Evolutionary conservation across 805 yeast species (phyloP).

Genomic region (Candida methanosorbosa): DNA sequence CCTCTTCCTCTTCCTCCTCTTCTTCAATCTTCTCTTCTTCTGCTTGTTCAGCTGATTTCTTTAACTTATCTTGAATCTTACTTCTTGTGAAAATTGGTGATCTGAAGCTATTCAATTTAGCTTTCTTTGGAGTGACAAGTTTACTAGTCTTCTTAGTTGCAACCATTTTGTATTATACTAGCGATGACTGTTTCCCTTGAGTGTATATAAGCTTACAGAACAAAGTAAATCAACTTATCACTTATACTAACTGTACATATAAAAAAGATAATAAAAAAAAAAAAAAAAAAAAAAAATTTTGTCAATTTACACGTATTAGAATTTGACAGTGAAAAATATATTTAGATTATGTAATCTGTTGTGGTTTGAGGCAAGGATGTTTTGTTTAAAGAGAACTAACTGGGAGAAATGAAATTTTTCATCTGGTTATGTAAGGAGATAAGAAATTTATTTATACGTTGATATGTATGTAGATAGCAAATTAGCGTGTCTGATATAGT

Average conservation of each 20-base stretch:
- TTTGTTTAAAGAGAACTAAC: neutral
- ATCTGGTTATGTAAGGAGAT: too few species aligned
- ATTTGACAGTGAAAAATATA: too few species aligned
- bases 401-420: too few species aligned
- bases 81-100: slow-evolving; percentile 6
- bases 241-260: neutral
- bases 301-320: too few species aligned
- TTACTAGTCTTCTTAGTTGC: neutral
- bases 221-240: neutral
- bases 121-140: neutral
- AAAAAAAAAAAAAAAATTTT: neutral
- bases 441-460: too few species aligned
- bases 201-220: neutral
- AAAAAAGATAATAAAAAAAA: neutral
- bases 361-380: neutral
- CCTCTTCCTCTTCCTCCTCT: neutral
- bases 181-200: too few species aligned
- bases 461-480: too few species aligned
- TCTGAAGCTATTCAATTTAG: neutral
- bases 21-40: neutral
- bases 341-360: too few species aligned
- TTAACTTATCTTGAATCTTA: slow-evolving; percentile 4
- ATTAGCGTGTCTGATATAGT: too few species aligned
- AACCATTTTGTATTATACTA: neutral
- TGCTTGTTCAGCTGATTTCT: neutral